These are phyloP conservation scores for Sporopachydermia lactativora DNA, from an alignment of 805 yeast genomes.

Conservation along the genomic window DNA sequence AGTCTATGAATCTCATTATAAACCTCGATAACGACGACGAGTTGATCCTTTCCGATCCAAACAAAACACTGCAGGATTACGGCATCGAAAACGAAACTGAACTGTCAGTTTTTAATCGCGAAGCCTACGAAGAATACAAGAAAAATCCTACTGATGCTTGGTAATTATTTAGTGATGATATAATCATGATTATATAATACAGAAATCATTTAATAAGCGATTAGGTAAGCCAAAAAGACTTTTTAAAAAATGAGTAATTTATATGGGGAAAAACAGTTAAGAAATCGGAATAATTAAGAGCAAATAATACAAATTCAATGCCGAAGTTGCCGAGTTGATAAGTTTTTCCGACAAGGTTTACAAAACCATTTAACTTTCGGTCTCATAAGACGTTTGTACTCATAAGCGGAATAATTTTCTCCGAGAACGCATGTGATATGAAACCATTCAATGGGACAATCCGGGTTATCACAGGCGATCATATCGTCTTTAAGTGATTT, in stretches of 20 bases:
- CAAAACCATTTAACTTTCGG: conserved; percentile 57
- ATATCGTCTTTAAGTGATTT: conserved; percentile 49
- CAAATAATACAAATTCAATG: no score
- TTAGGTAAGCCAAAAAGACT: no score
- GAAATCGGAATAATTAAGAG: no score
- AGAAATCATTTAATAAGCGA: no score
- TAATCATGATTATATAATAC: no score
- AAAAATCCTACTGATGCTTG: conserved; percentile 85
- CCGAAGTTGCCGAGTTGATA: conserved; percentile 4
- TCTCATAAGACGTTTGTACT: background rate
- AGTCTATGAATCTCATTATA: conserved; percentile 77
- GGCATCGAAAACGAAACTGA: conserved; percentile 84
- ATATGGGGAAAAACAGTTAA: no score
- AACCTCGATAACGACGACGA: conserved; percentile 76
- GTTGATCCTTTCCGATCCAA: conserved; percentile 41
- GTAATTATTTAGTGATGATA: no score
- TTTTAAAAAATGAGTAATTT: no score
- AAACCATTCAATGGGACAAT: conserved; percentile 67
- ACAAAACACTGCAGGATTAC: conserved; percentile 32
- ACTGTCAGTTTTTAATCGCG: conserved; percentile 60
- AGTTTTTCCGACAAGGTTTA: background rate
- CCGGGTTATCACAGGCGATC: conserved; percentile 80
- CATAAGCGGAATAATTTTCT: conserved; percentile 43
- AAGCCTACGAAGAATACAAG: conserved; percentile 54
- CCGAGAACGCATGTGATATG: conserved; percentile 58